Evolutionary conservation across 192 early-diverging fungal genomes (phyloP).

Genomic region (Borealophlyctis nickersoniae): DNA sequence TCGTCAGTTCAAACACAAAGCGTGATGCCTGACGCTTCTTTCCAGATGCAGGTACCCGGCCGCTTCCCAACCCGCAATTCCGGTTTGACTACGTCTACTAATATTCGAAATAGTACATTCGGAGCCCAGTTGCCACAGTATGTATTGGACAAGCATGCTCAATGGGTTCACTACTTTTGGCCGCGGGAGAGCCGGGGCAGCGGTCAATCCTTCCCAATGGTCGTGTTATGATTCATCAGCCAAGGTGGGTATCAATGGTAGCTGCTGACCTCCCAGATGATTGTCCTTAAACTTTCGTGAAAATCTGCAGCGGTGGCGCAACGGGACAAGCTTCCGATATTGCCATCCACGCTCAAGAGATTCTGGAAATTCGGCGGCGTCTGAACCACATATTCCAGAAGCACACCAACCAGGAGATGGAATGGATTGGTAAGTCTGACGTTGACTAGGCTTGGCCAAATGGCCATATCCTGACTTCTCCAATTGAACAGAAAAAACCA

Average conservation of each 20-base stretch:
- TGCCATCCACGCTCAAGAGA: slow-evolving; percentile 95
- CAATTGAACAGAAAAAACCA: slow-evolving; percentile 63
- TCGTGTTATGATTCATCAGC: slow-evolving; percentile 97
- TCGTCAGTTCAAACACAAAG: too few species aligned
- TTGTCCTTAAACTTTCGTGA: slow-evolving; percentile 1
- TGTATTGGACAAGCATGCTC: slow-evolving; percentile 98
- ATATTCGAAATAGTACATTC: slow-evolving; percentile 72
- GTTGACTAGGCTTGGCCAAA: neutral
- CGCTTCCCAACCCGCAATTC: neutral
- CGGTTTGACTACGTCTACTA: neutral
- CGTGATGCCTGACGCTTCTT: too few species aligned
- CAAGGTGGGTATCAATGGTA: slow-evolving; percentile 49
- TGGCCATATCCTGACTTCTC: neutral
- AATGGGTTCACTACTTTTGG: slow-evolving; percentile 92
- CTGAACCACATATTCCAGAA: slow-evolving; percentile 83
- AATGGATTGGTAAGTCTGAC: slow-evolving; percentile 65
- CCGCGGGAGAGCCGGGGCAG: slow-evolving; percentile 85
- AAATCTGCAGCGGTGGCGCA: slow-evolving; percentile 80
- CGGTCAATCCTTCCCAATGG: slow-evolving; percentile 86
- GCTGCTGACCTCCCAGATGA: neutral
- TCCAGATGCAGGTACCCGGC: slow-evolving; percentile 6
- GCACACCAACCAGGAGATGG: slow-evolving; percentile 80
- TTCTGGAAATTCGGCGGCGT: slow-evolving; percentile 76
- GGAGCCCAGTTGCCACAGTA: slow-evolving; percentile 86
- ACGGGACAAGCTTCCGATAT: slow-evolving; percentile 94